Conservation (phyloP, 257 asterid species). For the Datura wrightii region DNA sequence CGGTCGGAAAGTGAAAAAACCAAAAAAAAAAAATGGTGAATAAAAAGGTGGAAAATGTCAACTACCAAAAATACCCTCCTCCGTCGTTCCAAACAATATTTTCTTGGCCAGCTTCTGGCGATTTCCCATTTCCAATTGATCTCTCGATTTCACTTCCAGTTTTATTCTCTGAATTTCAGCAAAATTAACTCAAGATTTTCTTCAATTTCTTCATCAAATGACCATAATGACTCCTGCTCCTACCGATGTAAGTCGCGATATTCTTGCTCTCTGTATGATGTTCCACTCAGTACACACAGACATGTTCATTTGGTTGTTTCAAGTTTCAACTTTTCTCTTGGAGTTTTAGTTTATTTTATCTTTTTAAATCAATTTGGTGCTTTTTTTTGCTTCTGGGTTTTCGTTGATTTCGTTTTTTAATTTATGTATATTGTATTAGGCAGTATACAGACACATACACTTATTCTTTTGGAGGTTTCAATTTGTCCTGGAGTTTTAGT, state of each 20-base stretch:
- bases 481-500: background rate
- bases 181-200: background rate
- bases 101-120: background rate
- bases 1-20: background rate
- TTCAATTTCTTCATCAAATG: background rate
- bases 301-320: background rate
- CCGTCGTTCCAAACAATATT: background rate
- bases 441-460: background rate
- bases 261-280: background rate
- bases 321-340: background rate
- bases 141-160: background rate
- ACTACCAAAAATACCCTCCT: background rate
- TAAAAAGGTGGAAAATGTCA: background rate
- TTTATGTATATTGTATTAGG: background rate
- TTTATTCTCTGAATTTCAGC: background rate
- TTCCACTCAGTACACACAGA: background rate
- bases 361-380: background rate
- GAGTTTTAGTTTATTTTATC: background rate
- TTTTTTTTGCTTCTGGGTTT: background rate
- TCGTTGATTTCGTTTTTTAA: background rate
- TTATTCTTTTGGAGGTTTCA: background rate
- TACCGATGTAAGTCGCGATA: background rate
- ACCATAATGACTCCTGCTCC: constrained; percentile 7
- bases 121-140: constrained; percentile 21
- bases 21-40: background rate